Evolutionary conservation across 164 flowering plant genomes (phyloP), one percentile per base, ranked within the genome.

Genomic region (Nymphaea thermarum): DNA sequence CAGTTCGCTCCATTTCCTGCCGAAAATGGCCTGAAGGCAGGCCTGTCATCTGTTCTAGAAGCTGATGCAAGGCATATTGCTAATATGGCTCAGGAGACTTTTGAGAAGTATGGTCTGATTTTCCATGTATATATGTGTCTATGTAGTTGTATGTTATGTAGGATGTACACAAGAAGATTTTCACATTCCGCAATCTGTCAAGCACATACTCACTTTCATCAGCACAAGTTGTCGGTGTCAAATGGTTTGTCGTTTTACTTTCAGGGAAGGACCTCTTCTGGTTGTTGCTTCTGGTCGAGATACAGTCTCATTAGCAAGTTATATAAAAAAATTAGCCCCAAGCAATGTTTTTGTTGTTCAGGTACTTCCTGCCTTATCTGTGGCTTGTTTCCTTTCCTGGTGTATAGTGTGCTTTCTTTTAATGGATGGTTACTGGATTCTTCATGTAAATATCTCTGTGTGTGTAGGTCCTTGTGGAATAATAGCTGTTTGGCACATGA

Each of bases 241-340:
- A 62, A 12, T 62, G 42, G 11, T 12, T 62, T 62, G 10, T 62
- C 42, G 1, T 62, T 62, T 62, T 72, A 64, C 42, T 74, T 68
- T 53, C 82, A 93, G 98, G 87, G 89, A 88, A 73, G 98, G 97
- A 18, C 98, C 98, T 51, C 63, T 91, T 60, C 78, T 89, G 82
- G 89, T 94, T 69, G 87, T 94, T 79, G 98, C 97, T 71, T 91
- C 91, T 63, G 98, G 97, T 43, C 77, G 95, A 73, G 98, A 94
- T 77, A 91, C 98, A 63, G 83, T 91, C 60, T 81, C 96, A 62
- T 62, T 84, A 75, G 89, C 96, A 63, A 89, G 93, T 76, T 86
- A 96, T 65, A 81, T 91, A 63, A 88, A 74, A 74, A 80, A 79
- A 64, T 74, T 89, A 67, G 98, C 94, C 43, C 77, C 91, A 7